Conservation (phyloP, 2,329 filamentous ascomycete species). For the Neodidymelliopsis sp. region DNA sequence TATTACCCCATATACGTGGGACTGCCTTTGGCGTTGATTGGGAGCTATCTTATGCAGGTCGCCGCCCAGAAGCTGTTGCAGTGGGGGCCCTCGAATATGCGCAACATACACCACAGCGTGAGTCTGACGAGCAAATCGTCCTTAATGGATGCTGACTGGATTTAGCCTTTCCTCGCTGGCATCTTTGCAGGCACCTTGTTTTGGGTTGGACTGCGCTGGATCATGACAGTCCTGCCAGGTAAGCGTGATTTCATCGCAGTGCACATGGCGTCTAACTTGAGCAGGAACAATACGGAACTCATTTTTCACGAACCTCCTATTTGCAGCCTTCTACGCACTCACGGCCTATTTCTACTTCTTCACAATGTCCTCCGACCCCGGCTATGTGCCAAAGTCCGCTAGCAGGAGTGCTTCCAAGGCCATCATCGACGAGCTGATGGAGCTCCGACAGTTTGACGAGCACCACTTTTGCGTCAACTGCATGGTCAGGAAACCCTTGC, state of each 20-base stretch:
- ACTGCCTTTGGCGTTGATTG: conserved; percentile 72
- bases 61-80: conserved; percentile 78
- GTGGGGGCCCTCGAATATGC: conserved; percentile 87
- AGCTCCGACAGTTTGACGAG: conserved; percentile 89
- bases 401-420: conserved; percentile 90
- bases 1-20: conserved; percentile 77
- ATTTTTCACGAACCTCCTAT: conserved; percentile 80
- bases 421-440: conserved; percentile 85
- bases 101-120: conserved; percentile 87
- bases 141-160: conserved; percentile 16
- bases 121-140: conserved; percentile 34
- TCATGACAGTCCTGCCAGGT: conserved; percentile 77
- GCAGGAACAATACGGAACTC: conserved; percentile 70
- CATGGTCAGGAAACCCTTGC: conserved; percentile 90
- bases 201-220: conserved; percentile 78
- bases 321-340: conserved; percentile 68
- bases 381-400: conserved; percentile 88
- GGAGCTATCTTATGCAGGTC: conserved; percentile 77
- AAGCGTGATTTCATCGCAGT: conserved; percentile 40
- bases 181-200: conserved; percentile 91
- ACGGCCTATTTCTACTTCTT: conserved; percentile 87
- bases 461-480: conserved; percentile 92
- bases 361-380: conserved; percentile 88
- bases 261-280: conserved; percentile 39
- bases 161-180: conserved; percentile 85